These are phyloP conservation scores for Lactifluus echinatus DNA, from an alignment of 768 basidiomycete species.

Conservation along the genomic window DNA sequence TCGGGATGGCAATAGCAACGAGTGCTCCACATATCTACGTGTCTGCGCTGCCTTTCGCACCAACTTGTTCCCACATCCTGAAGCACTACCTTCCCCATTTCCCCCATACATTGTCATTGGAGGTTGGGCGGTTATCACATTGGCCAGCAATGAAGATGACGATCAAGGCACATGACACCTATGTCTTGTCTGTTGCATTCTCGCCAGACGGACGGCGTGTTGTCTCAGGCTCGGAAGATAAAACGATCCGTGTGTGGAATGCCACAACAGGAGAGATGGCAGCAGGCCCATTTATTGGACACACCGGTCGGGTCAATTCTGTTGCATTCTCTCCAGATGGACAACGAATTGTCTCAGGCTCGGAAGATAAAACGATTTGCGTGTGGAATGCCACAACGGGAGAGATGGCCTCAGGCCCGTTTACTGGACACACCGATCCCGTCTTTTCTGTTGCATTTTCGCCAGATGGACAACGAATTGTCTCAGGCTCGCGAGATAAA, in stretches of 20 bases:
- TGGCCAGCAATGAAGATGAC: neutral
- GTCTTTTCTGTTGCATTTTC: neutral
- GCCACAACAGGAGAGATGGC: neutral
- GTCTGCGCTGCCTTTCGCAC: too few relatives aligned
- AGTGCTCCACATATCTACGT: neutral
- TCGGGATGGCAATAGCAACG: neutral
- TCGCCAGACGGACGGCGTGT: neutral
- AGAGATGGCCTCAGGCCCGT: too few relatives aligned
- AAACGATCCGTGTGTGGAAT: neutral
- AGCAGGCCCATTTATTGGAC: neutral
- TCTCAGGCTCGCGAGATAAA: neutral
- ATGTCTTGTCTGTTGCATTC: neutral
- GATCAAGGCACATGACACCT: neutral
- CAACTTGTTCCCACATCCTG: too few relatives aligned
- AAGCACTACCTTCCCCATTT: neutral
- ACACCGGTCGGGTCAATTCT: neutral
- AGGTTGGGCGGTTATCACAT: neutral
- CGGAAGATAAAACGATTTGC: too few relatives aligned
- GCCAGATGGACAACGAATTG: neutral
- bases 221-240: neutral
- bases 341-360: too few relatives aligned
- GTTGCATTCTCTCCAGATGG: too few relatives aligned
- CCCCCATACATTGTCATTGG: neutral
- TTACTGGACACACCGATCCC: neutral
- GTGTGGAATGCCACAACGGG: too few relatives aligned